Evolutionary conservation across 768 basidiomycete species (phyloP), one percentile per base, ranked within the genome.

Genomic region (Paxillus involutus): DNA sequence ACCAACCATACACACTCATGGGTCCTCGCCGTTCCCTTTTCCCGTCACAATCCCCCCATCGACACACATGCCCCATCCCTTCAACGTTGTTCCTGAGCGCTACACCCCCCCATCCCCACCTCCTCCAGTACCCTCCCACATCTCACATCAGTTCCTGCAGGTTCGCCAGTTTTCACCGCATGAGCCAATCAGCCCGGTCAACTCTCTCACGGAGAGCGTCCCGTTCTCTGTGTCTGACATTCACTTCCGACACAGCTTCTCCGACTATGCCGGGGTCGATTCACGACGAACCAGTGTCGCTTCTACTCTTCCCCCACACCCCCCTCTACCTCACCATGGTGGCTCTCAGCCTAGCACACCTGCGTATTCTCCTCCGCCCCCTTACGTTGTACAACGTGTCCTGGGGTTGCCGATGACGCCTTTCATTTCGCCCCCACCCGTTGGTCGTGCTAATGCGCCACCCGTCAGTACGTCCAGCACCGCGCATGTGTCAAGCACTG

Each of bases 151-250:
- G 57, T 62, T 67, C 62, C 36, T 69, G 58, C 71, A 37, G 64
- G 72, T 59, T 35, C 62, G 55, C 24, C 55, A 51, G 4, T 46
- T 46, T 12, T 33, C 56, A 8, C 57, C 59, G 32, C 78, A 74
- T 13, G 60, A 65, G 3, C 58, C 61, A 30, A 63, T 44, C 61
- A 30, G 68, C n/a, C 63, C 66, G 44, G 62, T 75, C 30, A 73
- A 69, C 29, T 83, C 84, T 13, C 82, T 82, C 36, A 80, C 80
- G 0, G 80, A 84, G 44, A 85, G 82, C 52, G 70, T 83, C 36
- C 80, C 81, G 1, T 72, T 80, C 52, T 80, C 81, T 14, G 75
- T 80, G n/a, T 79, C 80, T 14, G 81, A 83, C 11, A 69, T 81
- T 32, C 71, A 78, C 46, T 81, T 81, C 64, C 71, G 78, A 36